Conservation (phyloP, 164 flowering plant species). For the Vitis rotundifolia region DNA sequence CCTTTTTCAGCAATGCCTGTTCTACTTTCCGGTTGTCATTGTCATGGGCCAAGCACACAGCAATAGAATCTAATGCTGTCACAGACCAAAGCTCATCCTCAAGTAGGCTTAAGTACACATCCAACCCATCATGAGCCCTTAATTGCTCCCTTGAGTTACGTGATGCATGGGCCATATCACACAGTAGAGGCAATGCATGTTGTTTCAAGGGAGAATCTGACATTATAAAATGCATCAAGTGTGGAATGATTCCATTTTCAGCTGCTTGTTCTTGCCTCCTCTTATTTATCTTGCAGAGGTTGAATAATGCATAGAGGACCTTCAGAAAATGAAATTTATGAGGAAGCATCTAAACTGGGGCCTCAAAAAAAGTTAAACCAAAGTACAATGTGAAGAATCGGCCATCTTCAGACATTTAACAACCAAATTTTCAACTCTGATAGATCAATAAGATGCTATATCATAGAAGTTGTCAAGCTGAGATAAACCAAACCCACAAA, state of each 20-base stretch:
- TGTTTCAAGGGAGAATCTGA: slow-evolving; percentile 82
- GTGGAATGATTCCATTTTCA: slow-evolving; percentile 98
- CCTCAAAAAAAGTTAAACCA: neutral
- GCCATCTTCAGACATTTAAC: neutral
- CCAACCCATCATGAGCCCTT: slow-evolving; percentile 92
- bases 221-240: slow-evolving; percentile 87
- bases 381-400: no score
- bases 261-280: slow-evolving; percentile 99
- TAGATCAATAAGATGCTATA: no score
- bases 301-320: slow-evolving; percentile 94
- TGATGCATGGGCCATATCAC: slow-evolving; percentile 99
- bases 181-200: slow-evolving; percentile 85
- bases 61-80: slow-evolving; percentile 91
- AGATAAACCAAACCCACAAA: neutral
- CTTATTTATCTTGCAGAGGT: slow-evolving; percentile 97
- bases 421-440: neutral
- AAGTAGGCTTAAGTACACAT: slow-evolving; percentile 91
- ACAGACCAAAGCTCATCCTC: slow-evolving; percentile 95
- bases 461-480: neutral
- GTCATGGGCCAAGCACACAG: slow-evolving; percentile 94
- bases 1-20: slow-evolving; percentile 88
- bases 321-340: slow-evolving; percentile 27
- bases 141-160: slow-evolving; percentile 95
- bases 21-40: slow-evolving; percentile 91
- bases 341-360: slow-evolving; percentile 1